Conservation (phyloP, 306 rosid species). For the Carpinus viminea region DNA sequence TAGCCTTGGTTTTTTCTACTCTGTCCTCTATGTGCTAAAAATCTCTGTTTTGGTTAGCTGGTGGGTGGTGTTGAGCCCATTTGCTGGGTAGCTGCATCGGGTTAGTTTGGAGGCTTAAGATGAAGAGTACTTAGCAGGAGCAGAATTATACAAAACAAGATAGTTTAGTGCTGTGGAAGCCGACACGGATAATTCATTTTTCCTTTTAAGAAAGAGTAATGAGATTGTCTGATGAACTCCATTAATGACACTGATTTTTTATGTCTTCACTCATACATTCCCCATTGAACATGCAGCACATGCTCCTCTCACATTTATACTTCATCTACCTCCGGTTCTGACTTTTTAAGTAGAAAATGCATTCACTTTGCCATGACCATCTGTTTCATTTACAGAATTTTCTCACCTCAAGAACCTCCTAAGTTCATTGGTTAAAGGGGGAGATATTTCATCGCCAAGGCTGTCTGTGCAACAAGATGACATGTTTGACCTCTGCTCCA, state of each 20-base stretch:
- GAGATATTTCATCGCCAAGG: conserved; percentile 32
- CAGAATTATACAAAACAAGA: no score
- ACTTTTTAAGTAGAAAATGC: not conserved
- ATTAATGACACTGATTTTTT: not conserved
- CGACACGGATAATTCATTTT: not conserved
- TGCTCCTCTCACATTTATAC: not conserved
- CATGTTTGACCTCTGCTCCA: conserved; percentile 22
- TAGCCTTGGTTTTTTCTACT: not conserved
- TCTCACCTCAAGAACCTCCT: conserved; percentile 27
- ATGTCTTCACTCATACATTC: not conserved
- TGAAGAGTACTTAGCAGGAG: not conserved
- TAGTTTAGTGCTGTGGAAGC: not conserved
- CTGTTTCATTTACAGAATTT: not conserved
- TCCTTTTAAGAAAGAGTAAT: not conserved
- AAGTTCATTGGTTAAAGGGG: conserved; percentile 19
- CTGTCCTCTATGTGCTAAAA: not conserved
- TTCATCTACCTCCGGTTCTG: not conserved
- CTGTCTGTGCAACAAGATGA: conserved; percentile 30
- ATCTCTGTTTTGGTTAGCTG: not conserved
- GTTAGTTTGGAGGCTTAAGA: not conserved
- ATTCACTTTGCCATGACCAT: not conserved
- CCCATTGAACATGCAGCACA: conserved; percentile 4
- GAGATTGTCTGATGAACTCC: not conserved
- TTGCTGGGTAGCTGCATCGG: not conserved
- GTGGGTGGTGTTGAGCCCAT: not conserved